Conservation (phyloP, 2,329 filamentous ascomycete species). For the Phaeosphaeriaceae sp. region DNA sequence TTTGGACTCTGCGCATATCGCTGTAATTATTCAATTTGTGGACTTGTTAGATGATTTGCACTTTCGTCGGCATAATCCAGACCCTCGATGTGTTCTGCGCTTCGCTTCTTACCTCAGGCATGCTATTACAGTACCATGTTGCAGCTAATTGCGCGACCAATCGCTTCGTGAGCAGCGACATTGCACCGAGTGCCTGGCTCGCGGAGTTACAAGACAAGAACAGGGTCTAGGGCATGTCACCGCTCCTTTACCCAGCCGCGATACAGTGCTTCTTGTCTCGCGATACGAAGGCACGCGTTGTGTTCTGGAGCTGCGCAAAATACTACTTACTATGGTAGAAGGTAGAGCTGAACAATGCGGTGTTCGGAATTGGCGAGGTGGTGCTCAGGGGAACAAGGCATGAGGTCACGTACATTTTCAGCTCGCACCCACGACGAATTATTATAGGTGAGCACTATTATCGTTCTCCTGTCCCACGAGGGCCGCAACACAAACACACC, state of each 20-base stretch:
- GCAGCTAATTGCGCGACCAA: background rate
- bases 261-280: background rate
- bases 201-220: background rate
- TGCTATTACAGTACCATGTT: background rate
- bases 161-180: background rate
- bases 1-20: background rate
- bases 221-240: background rate
- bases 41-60: background rate
- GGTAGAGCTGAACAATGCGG: background rate
- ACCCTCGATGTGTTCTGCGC: background rate
- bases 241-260: background rate
- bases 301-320: background rate
- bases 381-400: background rate
- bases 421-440: background rate
- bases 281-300: background rate
- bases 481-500: background rate
- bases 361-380: background rate
- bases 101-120: background rate
- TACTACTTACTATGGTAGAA: background rate
- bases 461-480: constrained; percentile 1
- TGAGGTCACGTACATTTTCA: background rate
- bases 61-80: background rate
- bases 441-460: background rate
- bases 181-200: background rate
- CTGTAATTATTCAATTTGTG: background rate